Evolutionary conservation across 2,329 filamentous ascomycete genomes (phyloP), one percentile per base, ranked within the genome.

Genomic region (Microsporum audouinii): DNA sequence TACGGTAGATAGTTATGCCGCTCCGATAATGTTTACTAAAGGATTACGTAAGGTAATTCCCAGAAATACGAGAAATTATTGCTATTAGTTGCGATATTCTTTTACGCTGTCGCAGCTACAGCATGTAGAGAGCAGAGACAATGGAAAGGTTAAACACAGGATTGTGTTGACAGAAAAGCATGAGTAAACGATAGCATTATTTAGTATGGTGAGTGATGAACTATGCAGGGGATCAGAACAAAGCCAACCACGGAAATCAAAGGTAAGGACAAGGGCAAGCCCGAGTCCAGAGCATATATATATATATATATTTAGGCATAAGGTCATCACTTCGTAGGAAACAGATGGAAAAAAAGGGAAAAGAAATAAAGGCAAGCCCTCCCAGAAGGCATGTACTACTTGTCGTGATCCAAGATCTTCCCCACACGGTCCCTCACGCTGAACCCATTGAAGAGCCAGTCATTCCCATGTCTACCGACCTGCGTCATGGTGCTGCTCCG

Each of bases 401-500:
- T 69, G 14, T 66, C 61, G 53, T 65, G 60, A 14, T 55, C 63
- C 56, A 67, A 68, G n/a, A 76, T 45, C 62, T 70, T 72, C 38
- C 73, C 71, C 23, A 76, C 69, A 43, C 73, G 76, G 38, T 78
- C 75, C 3, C 73, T 72, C 2, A 80, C 68, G 65, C 76, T 78
- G 66, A 79, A 77, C 1, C 77, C 76, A 23, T 74, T 73, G 62
- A 80, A 80, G 3, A 81, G 70, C 79, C 79, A 81, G 60, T 80
- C 76, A 60, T 80, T 80, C 17, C 73, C 75, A 67, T 80, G 78
- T 6, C 78, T 74, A 12, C 78, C 78, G 60, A 71, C 78, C 61
- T 80, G 73, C 57, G 73, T 75, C 47, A 77, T 67, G 0, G 75
- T 77, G 17, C 72, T 71, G 56, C 67, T 74, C 58, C 73, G 72